phyloP scores from a whole-genome alignment of 73 alveolate genomes.

The Paramecium octaurelia region DNA sequence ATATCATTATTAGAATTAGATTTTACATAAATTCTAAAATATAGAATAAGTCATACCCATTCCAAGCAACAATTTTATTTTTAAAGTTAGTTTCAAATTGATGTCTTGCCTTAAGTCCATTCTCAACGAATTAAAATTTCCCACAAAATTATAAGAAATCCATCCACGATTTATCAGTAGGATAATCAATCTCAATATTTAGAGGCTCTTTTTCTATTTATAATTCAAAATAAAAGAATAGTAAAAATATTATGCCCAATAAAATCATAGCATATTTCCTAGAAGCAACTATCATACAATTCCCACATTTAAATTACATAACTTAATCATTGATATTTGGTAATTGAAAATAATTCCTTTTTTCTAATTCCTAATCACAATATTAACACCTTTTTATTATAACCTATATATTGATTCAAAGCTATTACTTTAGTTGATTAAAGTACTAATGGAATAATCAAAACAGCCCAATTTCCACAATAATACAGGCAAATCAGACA shows the following conservation, averaged over 20 bases:
- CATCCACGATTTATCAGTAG: neutral
- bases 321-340: neutral
- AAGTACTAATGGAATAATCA: neutral
- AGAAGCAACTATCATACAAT: neutral
- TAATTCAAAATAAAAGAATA: neutral
- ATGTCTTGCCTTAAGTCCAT: slow-evolving; percentile 20
- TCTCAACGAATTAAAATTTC: slow-evolving; percentile 15
- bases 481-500: neutral
- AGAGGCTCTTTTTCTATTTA: neutral
- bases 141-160: slow-evolving; percentile 26
- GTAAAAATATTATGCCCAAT: neutral
- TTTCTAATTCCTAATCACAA: neutral
- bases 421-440: neutral
- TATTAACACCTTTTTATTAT: slow-evolving; percentile 18
- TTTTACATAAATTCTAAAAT: neutral
- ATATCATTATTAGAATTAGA: neutral
- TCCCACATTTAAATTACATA: neutral
- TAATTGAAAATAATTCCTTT: slow-evolving; percentile 9
- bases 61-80: neutral
- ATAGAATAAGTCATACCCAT: neutral
- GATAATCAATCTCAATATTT: neutral
- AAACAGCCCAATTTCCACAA: slow-evolving; percentile 10
- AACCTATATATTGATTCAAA: neutral
- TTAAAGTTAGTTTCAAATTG: neutral
- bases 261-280: neutral